Conservation (phyloP, 2,329 filamentous ascomycete species). For the Myotisia sp. region DNA sequence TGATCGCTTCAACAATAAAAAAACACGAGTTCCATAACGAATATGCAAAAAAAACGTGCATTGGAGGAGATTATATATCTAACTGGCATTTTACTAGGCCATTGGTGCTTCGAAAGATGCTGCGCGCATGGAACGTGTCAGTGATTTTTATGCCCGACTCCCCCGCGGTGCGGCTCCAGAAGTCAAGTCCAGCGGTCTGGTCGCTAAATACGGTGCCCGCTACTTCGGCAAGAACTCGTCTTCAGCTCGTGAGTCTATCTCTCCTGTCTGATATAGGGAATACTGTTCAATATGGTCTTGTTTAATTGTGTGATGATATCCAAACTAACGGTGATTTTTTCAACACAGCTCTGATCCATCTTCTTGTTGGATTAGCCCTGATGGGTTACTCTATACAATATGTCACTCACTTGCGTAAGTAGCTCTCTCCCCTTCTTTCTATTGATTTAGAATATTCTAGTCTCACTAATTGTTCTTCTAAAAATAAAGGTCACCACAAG, state of each 20-base stretch:
- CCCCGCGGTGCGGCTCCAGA: constrained; percentile 83
- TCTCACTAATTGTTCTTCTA: constrained; percentile 7
- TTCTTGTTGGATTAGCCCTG: constrained; percentile 60
- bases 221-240: constrained; percentile 95
- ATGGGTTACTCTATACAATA: constrained; percentile 96
- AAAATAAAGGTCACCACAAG: constrained; percentile 82
- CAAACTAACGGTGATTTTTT: constrained; percentile 1
- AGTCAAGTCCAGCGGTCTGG: constrained; percentile 63
- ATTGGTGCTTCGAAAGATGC: constrained; percentile 93
- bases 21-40: too few species aligned
- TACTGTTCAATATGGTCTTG: too few species aligned
- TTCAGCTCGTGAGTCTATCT: constrained; percentile 60
- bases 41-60: background rate
- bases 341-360: constrained; percentile 81
- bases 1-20: too few species aligned
- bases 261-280: background rate
- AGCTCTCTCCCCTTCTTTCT: background rate
- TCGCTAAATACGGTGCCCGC: constrained; percentile 69
- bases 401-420: constrained; percentile 98
- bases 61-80: background rate
- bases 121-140: constrained; percentile 91
- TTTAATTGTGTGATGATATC: background rate
- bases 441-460: constrained; percentile 1
- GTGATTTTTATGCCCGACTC: constrained; percentile 97
- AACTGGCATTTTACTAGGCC: constrained; percentile 42